phyloP scores from a whole-genome alignment of 1,139 yeast species.

The Saccharomyces hybrid region DNA sequence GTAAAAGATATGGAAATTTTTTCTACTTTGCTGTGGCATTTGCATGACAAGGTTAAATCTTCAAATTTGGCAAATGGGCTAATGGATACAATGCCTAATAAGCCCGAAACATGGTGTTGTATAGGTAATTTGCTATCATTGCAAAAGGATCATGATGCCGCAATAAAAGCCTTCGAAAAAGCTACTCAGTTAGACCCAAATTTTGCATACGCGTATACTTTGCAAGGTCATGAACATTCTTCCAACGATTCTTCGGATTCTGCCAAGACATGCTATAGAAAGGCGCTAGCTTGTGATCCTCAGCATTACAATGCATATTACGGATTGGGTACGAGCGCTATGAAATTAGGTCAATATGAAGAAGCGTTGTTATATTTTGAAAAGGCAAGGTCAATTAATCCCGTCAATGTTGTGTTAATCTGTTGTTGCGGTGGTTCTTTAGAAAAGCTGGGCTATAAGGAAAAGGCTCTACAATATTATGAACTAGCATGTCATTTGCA shows the following conservation, averaged over 20 bases:
- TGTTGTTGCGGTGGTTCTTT: slow-evolving; percentile 94
- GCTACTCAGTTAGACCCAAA: slow-evolving; percentile 65
- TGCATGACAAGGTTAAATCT: slow-evolving; percentile 73
- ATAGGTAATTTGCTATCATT: slow-evolving; percentile 85
- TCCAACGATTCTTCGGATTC: slow-evolving; percentile 85
- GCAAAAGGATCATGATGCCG: slow-evolving; percentile 81
- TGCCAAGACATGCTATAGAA: slow-evolving; percentile 78
- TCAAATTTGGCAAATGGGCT: slow-evolving; percentile 78
- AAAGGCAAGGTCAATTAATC: slow-evolving; percentile 82
- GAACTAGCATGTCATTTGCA: slow-evolving; percentile 78
- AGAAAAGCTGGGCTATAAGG: slow-evolving; percentile 64
- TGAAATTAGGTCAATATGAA: slow-evolving; percentile 75
- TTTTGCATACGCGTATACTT: slow-evolving; percentile 83
- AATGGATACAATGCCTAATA: slow-evolving; percentile 53
- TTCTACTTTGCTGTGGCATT: slow-evolving; percentile 89
- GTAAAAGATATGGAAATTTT: slow-evolving; percentile 84
- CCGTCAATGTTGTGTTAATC: slow-evolving; percentile 79
- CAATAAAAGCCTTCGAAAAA: slow-evolving; percentile 77
- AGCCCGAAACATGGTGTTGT: slow-evolving; percentile 88
- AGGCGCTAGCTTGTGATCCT: slow-evolving; percentile 67
- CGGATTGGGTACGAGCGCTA: slow-evolving; percentile 92
- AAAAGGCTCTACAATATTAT: slow-evolving; percentile 74
- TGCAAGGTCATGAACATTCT: slow-evolving; percentile 89
- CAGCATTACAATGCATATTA: slow-evolving; percentile 92
- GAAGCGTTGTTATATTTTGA: slow-evolving; percentile 84